Conservation (phyloP, 2,329 filamentous ascomycete species). For the Clonostachys rhizophaga region DNA sequence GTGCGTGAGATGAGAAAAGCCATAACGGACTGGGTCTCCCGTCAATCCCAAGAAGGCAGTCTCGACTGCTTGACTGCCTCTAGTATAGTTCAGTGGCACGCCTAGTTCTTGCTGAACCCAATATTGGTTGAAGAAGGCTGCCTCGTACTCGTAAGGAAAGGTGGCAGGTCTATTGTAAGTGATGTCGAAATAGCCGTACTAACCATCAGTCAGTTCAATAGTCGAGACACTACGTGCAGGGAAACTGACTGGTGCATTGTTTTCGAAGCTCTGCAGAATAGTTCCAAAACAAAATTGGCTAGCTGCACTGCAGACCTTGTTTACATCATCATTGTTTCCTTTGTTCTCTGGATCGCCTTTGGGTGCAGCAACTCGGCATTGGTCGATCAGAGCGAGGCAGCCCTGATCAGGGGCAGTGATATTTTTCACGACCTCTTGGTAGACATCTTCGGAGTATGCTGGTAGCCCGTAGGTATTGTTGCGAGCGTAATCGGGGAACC, state of each 20-base stretch:
- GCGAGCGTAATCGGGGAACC: constrained; percentile 46
- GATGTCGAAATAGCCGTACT: constrained; percentile 45
- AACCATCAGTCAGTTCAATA: neutral
- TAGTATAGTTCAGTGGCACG: constrained; percentile 53
- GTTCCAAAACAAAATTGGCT: constrained; percentile 12
- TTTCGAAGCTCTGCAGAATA: neutral
- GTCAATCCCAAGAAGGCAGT: constrained; percentile 53
- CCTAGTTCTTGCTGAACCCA: constrained; percentile 54
- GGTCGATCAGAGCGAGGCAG: constrained; percentile 43
- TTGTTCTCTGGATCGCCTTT: constrained; percentile 28
- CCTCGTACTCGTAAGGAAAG: constrained; percentile 54
- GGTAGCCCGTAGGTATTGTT: constrained; percentile 63
- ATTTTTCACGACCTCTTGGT: constrained; percentile 5
- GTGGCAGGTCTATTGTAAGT: constrained; percentile 40
- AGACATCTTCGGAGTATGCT: constrained; percentile 40
- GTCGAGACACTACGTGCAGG: neutral
- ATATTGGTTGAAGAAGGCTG: constrained; percentile 62
- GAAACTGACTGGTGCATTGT: constrained; percentile 1
- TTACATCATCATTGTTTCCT: constrained; percentile 27
- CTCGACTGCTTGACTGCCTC: constrained; percentile 26
- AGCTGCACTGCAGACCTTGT: constrained; percentile 47
- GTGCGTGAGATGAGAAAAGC: constrained; percentile 38
- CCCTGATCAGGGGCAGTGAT: constrained; percentile 22
- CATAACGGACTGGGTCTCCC: constrained; percentile 43
- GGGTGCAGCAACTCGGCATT: constrained; percentile 32